Evolutionary conservation across 495 filamentous ascomycete genomes (phyloP).

Genomic region (Podospora pseudocomata): DNA sequence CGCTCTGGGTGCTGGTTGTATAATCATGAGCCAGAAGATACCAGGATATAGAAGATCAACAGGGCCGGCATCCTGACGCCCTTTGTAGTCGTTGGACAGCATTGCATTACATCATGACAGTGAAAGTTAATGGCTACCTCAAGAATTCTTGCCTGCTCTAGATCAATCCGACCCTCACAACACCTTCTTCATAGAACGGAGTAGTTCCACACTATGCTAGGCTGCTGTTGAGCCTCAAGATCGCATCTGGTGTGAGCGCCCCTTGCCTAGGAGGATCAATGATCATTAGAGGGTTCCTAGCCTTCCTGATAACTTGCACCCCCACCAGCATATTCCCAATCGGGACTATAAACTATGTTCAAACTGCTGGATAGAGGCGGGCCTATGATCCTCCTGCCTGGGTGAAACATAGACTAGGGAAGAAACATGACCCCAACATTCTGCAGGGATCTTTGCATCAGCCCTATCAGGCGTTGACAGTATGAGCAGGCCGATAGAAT

Average conservation of each 20-base stretch:
- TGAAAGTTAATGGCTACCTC: background rate
- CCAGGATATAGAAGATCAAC: background rate
- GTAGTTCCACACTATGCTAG: background rate
- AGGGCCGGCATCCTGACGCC: background rate
- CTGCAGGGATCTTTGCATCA: background rate
- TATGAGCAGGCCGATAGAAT: background rate
- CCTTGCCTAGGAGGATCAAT: background rate
- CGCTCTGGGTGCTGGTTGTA: too few species aligned
- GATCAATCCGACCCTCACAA: background rate
- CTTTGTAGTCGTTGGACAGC: background rate
- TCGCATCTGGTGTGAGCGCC: background rate
- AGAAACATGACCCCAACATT: background rate
- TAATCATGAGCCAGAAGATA: background rate
- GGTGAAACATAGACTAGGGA: background rate
- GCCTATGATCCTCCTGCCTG: background rate
- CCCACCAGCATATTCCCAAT: background rate
- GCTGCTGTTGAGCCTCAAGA: background rate
- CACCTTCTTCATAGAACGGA: background rate
- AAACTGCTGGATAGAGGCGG: background rate
- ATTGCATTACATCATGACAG: background rate
- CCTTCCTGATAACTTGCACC: background rate
- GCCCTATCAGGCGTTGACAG: background rate
- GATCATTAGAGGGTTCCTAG: background rate
- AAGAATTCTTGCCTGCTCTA: background rate
- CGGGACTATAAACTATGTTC: background rate